phyloP scores from a whole-genome alignment of 495 filamentous ascomycete species.

The Daldinia caldariorum region DNA sequence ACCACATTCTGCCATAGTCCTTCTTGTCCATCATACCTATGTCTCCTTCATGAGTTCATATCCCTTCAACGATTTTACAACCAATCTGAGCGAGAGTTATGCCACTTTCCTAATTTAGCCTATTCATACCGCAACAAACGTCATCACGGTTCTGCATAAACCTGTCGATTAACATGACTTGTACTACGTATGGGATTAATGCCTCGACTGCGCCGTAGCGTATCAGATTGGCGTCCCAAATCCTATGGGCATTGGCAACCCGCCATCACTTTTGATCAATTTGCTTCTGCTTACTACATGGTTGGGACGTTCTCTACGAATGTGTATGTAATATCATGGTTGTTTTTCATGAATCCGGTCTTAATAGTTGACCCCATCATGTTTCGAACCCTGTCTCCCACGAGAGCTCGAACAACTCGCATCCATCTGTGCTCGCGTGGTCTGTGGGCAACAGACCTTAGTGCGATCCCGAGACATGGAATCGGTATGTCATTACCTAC shows the following conservation, averaged over 20 bases:
- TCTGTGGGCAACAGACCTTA: slow-evolving; percentile 25
- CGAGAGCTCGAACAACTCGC: slow-evolving; percentile 4
- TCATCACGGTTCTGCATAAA: slow-evolving; percentile 36
- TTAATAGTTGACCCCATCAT: slow-evolving; percentile 28
- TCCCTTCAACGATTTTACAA: slow-evolving; percentile 6
- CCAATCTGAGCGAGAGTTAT: slow-evolving; percentile 32
- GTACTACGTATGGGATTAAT: slow-evolving; percentile 27
- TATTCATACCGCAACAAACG: slow-evolving; percentile 43
- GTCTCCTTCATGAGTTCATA: slow-evolving; percentile 17
- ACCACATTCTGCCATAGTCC: slow-evolving; percentile 20
- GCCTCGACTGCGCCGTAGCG: slow-evolving; percentile 25
- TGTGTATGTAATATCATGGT: background rate
- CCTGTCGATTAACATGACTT: slow-evolving; percentile 31
- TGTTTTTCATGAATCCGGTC: slow-evolving; percentile 5
- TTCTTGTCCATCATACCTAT: slow-evolving; percentile 17
- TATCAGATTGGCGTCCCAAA: slow-evolving; percentile 26
- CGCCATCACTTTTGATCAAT: background rate
- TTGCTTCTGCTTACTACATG: slow-evolving; percentile 7
- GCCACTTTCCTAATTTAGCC: slow-evolving; percentile 44
- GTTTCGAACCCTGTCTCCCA: slow-evolving; percentile 31
- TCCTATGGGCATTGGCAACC: slow-evolving; percentile 25
- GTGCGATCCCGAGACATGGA: slow-evolving; percentile 45
- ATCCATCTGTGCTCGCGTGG: slow-evolving; percentile 17
- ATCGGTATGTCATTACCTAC: slow-evolving; percentile 36
- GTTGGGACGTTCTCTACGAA: slow-evolving; percentile 3